Conservation (phyloP, 2,329 filamentous ascomycete species). For the Helotiales sp. region DNA sequence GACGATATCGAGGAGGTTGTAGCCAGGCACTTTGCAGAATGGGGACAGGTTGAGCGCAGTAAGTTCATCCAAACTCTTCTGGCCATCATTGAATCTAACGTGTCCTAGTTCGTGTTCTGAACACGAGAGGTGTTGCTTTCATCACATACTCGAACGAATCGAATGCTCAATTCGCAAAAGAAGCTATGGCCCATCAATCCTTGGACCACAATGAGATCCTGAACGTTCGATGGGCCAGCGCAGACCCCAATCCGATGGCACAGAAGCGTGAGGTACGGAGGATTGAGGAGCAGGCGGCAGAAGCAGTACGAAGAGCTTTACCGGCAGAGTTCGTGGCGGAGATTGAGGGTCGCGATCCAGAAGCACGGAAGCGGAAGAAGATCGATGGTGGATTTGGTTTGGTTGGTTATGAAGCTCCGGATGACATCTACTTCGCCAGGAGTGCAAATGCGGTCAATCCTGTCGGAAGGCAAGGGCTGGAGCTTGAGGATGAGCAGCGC, state of each 20-base stretch:
- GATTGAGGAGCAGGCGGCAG: conserved; percentile 95
- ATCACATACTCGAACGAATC: conserved; percentile 92
- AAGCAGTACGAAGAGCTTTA: conserved; percentile 85
- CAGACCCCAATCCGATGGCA: conserved; percentile 93
- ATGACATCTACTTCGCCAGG: conserved; percentile 89
- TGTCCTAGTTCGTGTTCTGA: conserved; percentile 72
- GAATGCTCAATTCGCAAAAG: conserved; percentile 88
- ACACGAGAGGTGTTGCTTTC: conserved; percentile 88
- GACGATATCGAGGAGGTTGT: conserved; percentile 98
- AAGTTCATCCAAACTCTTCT: conserved; percentile 33
- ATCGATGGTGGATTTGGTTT: conserved; percentile 89
- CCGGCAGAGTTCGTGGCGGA: conserved; percentile 92
- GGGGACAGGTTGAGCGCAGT: conserved; percentile 87
- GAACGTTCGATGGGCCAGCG: conserved; percentile 96
- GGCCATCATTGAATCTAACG: conserved; percentile 31
- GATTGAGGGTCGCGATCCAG: conserved; percentile 88
- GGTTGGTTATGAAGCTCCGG: conserved; percentile 79
- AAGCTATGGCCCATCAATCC: conserved; percentile 94
- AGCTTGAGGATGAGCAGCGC: conserved; percentile 66
- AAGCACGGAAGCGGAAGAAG: conserved; percentile 85
- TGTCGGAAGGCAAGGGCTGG: conserved; percentile 61
- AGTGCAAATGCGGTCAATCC: conserved; percentile 72
- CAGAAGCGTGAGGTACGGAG: conserved; percentile 87
- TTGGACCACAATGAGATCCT: conserved; percentile 91
- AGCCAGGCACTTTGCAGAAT: conserved; percentile 93